These are phyloP conservation scores for Penicillium concentricum DNA, from an alignment of 2,329 filamentous ascomycete species.

Conservation along the genomic window DNA sequence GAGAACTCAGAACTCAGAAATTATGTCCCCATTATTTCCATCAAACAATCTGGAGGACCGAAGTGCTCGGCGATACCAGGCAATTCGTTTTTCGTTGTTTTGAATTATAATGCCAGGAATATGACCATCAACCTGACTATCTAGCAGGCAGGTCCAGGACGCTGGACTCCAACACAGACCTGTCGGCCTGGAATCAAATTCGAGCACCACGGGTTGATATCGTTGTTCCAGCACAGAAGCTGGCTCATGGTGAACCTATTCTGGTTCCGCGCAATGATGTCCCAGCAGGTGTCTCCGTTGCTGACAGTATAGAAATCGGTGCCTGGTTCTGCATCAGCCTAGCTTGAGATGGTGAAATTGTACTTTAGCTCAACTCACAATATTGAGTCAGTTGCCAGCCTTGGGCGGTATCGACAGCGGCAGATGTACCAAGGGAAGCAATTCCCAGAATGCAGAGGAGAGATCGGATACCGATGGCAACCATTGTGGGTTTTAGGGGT, in stretches of 20 bases:
- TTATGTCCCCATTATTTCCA: neutral
- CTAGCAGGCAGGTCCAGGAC: conserved; percentile 9
- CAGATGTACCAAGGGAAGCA: neutral
- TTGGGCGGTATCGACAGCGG: neutral
- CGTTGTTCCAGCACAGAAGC: conserved; percentile 25
- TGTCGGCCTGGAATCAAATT: conserved; percentile 24
- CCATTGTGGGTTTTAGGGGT: neutral
- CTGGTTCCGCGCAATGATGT: conserved; percentile 17
- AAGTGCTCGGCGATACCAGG: neutral
- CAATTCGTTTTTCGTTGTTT: neutral
- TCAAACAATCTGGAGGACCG: neutral
- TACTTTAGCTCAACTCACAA: neutral
- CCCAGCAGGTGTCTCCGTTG: conserved; percentile 25
- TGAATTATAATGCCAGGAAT: neutral
- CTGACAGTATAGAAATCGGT: conserved; percentile 16
- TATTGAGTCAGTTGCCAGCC: neutral
- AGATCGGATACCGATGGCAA: neutral
- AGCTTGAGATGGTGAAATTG: neutral
- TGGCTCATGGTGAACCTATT: conserved; percentile 21
- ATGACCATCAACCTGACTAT: neutral
- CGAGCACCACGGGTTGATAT: conserved; percentile 23
- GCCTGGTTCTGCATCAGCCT: conserved; percentile 8
- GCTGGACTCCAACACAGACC: conserved; percentile 17
- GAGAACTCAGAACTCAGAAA: neutral
- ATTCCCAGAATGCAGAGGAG: conserved; percentile 1